Base-by-base conservation (phyloP, 139 green algal species). In the Volvox reticuliferus region DNA sequence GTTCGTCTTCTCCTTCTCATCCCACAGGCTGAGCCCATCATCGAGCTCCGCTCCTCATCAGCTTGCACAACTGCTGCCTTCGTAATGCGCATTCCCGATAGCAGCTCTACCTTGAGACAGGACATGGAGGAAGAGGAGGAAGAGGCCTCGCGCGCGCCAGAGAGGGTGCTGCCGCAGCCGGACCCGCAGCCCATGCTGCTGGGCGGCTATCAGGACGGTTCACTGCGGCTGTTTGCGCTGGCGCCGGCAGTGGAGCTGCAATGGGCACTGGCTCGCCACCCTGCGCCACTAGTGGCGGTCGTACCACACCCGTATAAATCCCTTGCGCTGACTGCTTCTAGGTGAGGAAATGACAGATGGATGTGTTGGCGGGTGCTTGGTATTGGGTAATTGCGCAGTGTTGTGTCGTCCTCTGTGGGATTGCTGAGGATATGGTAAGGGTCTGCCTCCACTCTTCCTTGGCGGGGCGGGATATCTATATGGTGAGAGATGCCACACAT, bases 161-260 rank as follows among this genome's bases (percentile, higher is more conserved):
- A 24, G 21, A 24, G 21, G 20, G 32, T 24, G 21, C 17, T n/a
- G 76, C 76, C 76, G 21, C 36, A 68, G 28, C 44, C n/a, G 50
- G 18, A 24, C 55, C 67, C 63, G n/a, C 67, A 69, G 37, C 88
- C 88, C 28, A 61, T 87, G 12, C 83, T 94, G 79, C 22, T 94
- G 62, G 92, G 75, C 33, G 92, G 92, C 55, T 94, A 93, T 37
- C 32, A 36, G 36, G 86, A 94, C 62, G 92, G 92, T 26, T 90
- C 85, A 16, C 35, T 94, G 85, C 68, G 89, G 37, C 78, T 94
- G 79, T 90, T 94, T n/a, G 17, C 50, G 20, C 30, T 86, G 44
- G 55, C 73, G 75, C 68, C 73, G 1, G 35, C n/a, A 0, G 87
- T 91, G 87, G 61, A 86, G 62, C 76, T 91, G 75, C n/a, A 30